Percentiles rank a stretch among this genome's conserved stretches.
phyloP scores from a whole-genome alignment of 139 green algal genomes.

The Bryopsis sp. region DNA sequence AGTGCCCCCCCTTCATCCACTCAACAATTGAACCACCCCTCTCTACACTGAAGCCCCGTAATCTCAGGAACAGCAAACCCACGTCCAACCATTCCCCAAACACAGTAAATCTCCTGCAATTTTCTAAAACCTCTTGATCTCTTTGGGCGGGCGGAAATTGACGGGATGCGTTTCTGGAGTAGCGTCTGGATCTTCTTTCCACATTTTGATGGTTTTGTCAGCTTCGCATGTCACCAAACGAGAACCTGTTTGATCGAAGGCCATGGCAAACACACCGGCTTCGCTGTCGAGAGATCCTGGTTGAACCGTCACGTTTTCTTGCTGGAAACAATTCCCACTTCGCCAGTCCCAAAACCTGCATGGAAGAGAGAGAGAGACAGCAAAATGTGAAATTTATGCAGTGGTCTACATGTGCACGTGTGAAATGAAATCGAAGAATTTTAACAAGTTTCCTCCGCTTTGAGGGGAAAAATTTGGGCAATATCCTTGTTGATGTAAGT shows the following conservation, averaged over 20 bases:
- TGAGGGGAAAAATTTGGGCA: not conserved
- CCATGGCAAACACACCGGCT: slow-evolving; percentile 61
- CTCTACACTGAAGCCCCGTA: too few species aligned
- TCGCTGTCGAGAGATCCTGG: slow-evolving; percentile 87
- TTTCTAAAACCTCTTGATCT: slow-evolving; percentile 41
- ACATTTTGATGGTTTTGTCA: slow-evolving; percentile 99
- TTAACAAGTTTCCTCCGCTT: slow-evolving; percentile 2
- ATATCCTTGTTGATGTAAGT: not conserved
- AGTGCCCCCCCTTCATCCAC: too few species aligned
- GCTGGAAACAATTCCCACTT: slow-evolving; percentile 89
- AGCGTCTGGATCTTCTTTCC: slow-evolving; percentile 81
- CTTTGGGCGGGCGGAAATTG: slow-evolving; percentile 63
- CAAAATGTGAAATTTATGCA: too few species aligned
- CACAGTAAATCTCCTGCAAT: too few species aligned
- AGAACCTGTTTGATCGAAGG: slow-evolving; percentile 66
- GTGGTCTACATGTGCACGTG: slow-evolving; percentile 34
- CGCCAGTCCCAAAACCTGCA: slow-evolving; percentile 90
- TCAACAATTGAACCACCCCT: too few species aligned
- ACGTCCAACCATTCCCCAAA: too few species aligned
- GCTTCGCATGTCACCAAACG: slow-evolving; percentile 84
- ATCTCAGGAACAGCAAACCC: too few species aligned
- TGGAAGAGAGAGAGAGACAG: too few species aligned
- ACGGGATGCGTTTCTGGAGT: slow-evolving; percentile 82
- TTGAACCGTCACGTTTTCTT: slow-evolving; percentile 74
- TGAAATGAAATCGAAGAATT: not conserved